These are phyloP conservation scores for Leccinum truebloodii DNA, from an alignment of 768 basidiomycete species.

Conservation along the genomic window DNA sequence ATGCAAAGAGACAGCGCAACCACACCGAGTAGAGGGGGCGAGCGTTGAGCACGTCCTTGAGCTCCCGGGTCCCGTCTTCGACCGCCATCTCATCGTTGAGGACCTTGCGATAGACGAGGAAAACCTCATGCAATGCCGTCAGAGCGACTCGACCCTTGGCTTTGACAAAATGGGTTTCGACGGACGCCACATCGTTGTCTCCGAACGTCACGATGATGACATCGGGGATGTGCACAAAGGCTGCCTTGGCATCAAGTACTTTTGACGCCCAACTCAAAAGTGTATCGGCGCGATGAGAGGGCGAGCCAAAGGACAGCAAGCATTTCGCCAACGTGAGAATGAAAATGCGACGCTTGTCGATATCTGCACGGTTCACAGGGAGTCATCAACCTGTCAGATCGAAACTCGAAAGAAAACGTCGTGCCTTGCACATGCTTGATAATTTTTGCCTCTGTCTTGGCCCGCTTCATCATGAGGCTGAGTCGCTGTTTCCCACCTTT, in stretches of 20 bases:
- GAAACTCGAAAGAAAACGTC: background rate
- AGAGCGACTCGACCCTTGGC: conserved; percentile 79
- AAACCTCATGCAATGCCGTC: conserved; percentile 78
- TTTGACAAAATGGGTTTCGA: conserved; percentile 85
- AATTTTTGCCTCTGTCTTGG: conserved; percentile 38
- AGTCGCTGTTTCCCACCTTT: conserved; percentile 32
- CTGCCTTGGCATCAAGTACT: conserved; percentile 76
- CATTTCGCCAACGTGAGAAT: conserved; percentile 85
- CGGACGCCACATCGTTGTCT: conserved; percentile 68
- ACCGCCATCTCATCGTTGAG: conserved; percentile 80
- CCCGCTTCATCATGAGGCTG: conserved; percentile 30
- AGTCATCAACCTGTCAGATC: background rate
- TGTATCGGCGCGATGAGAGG: conserved; percentile 89
- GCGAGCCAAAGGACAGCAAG: conserved; percentile 90
- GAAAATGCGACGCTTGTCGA: conserved; percentile 62
- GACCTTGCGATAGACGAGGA: conserved; percentile 83
- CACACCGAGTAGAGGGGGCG: conserved; percentile 69
- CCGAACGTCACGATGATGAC: conserved; percentile 82
- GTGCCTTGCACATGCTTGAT: conserved; percentile 51
- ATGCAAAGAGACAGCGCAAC: conserved; percentile 71
- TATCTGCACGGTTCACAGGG: conserved; percentile 34
- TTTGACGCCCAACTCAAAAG: conserved; percentile 80
- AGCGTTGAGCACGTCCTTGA: conserved; percentile 62
- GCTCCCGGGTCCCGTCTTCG: conserved; percentile 65
- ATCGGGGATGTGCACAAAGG: conserved; percentile 82